Percentiles rank a stretch among this genome's conserved stretches.
Evolutionary conservation across 176 grass and related monocot species (phyloP).

Genomic region (Oryza australiensis): DNA sequence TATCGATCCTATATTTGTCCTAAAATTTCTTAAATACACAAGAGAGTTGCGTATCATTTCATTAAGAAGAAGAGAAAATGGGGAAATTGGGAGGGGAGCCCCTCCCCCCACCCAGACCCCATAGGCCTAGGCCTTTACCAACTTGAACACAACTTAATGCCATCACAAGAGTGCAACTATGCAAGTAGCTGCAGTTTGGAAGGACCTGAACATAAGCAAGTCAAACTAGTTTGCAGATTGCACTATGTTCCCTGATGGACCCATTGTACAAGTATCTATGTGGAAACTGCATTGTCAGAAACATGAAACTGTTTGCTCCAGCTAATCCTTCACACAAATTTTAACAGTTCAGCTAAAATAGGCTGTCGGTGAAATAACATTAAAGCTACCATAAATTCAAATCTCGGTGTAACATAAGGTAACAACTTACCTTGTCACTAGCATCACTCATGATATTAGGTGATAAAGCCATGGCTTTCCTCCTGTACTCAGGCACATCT

Average conservation of each 20-base stretch:
- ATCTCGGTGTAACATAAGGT: background rate
- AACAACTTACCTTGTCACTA: slow-evolving; percentile 69
- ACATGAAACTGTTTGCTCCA: background rate
- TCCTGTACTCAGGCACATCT: slow-evolving; percentile 73
- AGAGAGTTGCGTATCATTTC: no score
- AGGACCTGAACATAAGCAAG: background rate
- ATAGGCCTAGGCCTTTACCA: no score
- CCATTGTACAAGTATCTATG: background rate
- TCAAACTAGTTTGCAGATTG: background rate
- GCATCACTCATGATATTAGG: slow-evolving; percentile 90
- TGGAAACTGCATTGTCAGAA: background rate
- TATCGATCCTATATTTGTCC: no score
- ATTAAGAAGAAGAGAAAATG: no score
- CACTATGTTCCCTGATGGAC: background rate
- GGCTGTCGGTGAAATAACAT: background rate
- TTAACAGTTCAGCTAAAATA: background rate
- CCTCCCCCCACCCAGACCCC: no score
- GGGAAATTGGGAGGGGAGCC: no score
- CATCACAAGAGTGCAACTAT: background rate
- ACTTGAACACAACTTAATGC: background rate
- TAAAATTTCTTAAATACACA: no score
- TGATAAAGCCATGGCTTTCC: slow-evolving; percentile 70
- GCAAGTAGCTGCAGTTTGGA: background rate
- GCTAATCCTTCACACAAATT: background rate
- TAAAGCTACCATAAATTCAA: slow-evolving; percentile 1